These are phyloP conservation scores for Heracleum sosnowskyi DNA, from an alignment of 129 eudicot genomes.

Conservation along the genomic window DNA sequence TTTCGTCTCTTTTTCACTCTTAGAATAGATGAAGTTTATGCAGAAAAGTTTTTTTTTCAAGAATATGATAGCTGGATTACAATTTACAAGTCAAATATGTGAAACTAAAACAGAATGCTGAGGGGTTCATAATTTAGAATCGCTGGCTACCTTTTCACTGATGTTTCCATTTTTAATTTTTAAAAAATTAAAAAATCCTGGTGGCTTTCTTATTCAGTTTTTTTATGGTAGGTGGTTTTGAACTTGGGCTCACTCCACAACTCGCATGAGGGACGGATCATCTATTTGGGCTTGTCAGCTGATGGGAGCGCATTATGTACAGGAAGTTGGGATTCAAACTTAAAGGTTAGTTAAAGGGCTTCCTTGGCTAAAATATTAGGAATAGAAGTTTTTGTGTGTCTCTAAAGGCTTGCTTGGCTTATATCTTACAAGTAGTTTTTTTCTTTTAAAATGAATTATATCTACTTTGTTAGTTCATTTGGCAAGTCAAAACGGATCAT, in stretches of 20 bases:
- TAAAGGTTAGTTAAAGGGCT: constrained; percentile 59
- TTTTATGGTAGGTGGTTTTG: constrained; percentile 52
- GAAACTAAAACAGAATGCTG: not conserved
- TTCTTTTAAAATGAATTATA: not conserved
- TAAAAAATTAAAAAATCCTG: no score
- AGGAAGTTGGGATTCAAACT: constrained; percentile 93
- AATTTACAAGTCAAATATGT: not conserved
- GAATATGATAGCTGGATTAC: not conserved
- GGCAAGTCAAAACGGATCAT: not conserved
- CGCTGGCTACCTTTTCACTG: not conserved
- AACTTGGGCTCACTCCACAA: constrained; percentile 86
- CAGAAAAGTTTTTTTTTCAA: not conserved
- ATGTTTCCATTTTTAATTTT: not conserved
- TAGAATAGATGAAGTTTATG: not conserved
- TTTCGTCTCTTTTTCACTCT: not conserved
- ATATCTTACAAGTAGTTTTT: not conserved
- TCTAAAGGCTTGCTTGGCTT: not conserved
- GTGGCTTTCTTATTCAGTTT: no score
- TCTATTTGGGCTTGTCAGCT: constrained; percentile 94
- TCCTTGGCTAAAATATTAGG: not conserved
- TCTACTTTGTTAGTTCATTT: not conserved
- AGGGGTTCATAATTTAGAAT: not conserved
- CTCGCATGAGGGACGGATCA: constrained; percentile 76
- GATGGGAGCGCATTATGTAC: constrained; percentile 99
- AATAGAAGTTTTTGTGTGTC: not conserved